phyloP scores from a whole-genome alignment of 164 flowering plant species.

The Chimonanthus salicifolius region DNA sequence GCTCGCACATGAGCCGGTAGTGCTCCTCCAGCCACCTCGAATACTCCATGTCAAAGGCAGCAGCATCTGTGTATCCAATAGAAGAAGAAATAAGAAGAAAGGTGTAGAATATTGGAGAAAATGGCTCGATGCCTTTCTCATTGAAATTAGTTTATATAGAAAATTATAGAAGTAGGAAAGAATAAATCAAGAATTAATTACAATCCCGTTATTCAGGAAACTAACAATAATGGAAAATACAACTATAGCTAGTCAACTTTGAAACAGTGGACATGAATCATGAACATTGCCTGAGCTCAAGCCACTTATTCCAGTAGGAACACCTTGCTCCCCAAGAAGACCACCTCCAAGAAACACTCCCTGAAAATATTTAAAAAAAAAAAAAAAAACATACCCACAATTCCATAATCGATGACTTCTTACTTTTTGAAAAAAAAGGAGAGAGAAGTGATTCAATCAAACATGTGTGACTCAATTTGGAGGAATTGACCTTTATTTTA shows the following conservation, averaged over 20 bases:
- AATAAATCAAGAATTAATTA: too few relatives aligned
- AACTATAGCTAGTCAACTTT: too few relatives aligned
- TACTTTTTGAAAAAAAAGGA: too few relatives aligned
- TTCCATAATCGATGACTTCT: neutral
- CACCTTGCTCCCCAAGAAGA: conserved; percentile 62
- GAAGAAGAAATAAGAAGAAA: too few relatives aligned
- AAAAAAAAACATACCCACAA: neutral
- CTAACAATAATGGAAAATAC: too few relatives aligned
- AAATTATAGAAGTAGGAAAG: too few relatives aligned
- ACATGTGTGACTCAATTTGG: neutral
- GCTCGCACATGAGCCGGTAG: conserved; percentile 83
- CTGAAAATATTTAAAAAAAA: conserved; percentile 23
- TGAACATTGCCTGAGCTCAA: conserved; percentile 49
- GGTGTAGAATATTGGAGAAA: neutral
- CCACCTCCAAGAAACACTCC: conserved; percentile 68
- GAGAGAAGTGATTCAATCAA: neutral
- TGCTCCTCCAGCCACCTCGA: conserved; percentile 94
- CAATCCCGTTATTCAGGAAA: too few relatives aligned
- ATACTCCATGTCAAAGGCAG: conserved; percentile 86
- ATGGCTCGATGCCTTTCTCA: too few relatives aligned
- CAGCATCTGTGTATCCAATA: conserved; percentile 43
- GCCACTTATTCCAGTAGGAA: conserved; percentile 40
- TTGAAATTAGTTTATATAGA: too few relatives aligned
- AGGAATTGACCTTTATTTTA: neutral
- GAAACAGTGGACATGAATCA: neutral